Evolutionary conservation across 768 basidiomycete species (phyloP), one percentile per base, ranked within the genome.

Genomic region (Lactifluus subvellereus): DNA sequence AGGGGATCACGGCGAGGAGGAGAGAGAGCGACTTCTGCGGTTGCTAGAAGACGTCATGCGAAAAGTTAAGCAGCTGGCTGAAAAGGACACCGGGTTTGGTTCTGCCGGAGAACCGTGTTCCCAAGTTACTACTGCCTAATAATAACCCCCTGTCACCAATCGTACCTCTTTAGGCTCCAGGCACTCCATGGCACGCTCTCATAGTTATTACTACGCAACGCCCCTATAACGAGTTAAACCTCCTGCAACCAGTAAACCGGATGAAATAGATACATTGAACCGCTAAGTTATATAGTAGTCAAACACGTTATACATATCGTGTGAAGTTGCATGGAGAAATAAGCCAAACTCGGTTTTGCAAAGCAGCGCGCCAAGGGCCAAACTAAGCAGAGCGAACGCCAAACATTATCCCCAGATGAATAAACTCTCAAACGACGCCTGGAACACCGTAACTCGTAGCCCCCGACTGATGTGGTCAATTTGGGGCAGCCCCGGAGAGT

Each of bases 11-110:
- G 50, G 42, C 4, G 57, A 61, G 7, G 30, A 49, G 18, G 62
- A 54, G 4, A 43, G 38, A 22, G 58, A 64, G 18, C 18, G 58
- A 30, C 16, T 64, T 20, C 48, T 64, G 18, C 54, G 58, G 57
- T 55, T 64, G 33, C 53, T 64, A 20, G 62, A 60, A 48, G 62
- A 64, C 14, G 54, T 60, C 22, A 55, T 60, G 62, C 47, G n/a
- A 50, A 55, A 54, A 49, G 58, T 64, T 53, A 18, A 38, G 32
- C 27, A 8, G 38, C 58, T 59, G n/a, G 40, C 30, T 7, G 27
- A 54, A 6, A 32, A 48, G 20, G 58, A 62, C 27, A 4, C 47
- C 32, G 40, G 18, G 27, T 9, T 49, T 6, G 18, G 7, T 37
- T 16, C 6, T 38, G 7, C 38, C 27, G 16, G n/a, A n/a, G n/a